Conservation (phyloP, 306 rosid species). For the Senna tora region DNA sequence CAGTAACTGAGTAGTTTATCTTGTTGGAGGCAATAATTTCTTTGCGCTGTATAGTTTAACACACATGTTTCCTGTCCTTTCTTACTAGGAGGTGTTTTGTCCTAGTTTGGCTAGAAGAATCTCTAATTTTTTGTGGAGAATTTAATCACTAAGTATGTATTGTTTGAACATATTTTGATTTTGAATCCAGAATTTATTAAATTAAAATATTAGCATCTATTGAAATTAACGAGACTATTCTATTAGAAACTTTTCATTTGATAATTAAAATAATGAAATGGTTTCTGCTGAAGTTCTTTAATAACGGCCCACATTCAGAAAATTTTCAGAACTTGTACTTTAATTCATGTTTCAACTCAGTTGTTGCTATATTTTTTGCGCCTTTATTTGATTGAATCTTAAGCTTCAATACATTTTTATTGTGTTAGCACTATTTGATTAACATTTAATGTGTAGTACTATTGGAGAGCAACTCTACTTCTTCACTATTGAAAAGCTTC, state of each 20-base stretch:
- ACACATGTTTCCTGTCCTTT: background rate
- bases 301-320: background rate
- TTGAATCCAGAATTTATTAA: conserved; percentile 4
- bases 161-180: background rate
- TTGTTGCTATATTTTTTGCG: background rate
- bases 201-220: background rate
- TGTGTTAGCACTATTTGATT: background rate
- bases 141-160: background rate
- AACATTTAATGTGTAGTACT: background rate
- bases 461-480: background rate
- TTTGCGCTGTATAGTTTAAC: background rate
- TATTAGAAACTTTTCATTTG: background rate
- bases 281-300: background rate
- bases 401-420: background rate
- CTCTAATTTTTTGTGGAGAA: background rate
- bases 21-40: conserved; percentile 3
- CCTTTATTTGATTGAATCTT: background rate
- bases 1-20: background rate
- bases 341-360: background rate
- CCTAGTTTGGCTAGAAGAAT: background rate
- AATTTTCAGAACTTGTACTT: background rate
- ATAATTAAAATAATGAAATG: background rate
- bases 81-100: conserved; percentile 15
- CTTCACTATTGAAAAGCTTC: background rate
- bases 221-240: background rate